Evolutionary conservation across 1,284 basidiomycete species (phyloP).

Genomic region (Lentinus polychrous): DNA sequence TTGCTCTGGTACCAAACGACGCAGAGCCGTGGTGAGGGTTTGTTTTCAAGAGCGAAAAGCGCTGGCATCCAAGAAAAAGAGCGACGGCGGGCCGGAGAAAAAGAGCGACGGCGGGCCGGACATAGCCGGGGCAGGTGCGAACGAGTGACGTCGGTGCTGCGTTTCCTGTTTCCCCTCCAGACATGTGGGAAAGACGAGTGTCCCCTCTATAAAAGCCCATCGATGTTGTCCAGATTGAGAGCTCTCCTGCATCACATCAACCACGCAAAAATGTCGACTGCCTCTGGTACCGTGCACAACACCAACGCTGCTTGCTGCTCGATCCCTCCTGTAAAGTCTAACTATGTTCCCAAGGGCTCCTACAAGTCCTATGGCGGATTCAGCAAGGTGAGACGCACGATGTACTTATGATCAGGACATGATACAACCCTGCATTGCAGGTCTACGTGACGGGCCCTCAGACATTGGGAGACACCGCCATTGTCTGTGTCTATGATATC

Average conservation of each 20-base stretch:
- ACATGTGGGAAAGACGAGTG: background rate
- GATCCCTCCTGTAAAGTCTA: constrained; percentile 45
- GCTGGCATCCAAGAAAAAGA: background rate
- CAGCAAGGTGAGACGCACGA: constrained; percentile 20
- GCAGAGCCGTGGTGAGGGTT: constrained; percentile 34
- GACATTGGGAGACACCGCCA: constrained; percentile 36
- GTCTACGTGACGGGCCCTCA: constrained; percentile 49
- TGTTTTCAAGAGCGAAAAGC: constrained; percentile 15
- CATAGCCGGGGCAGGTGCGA: background rate
- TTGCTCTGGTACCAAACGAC: constrained; percentile 29
- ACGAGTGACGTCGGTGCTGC: background rate
- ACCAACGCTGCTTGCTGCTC: constrained; percentile 55
- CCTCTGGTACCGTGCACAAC: constrained; percentile 39
- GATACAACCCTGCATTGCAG: constrained; percentile 22
- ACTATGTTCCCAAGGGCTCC: constrained; percentile 45
- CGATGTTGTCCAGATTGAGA: constrained; percentile 37
- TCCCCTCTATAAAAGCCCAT: constrained; percentile 3
- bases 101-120: background rate
- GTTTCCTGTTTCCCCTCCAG: no score
- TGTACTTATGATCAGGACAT: background rate
- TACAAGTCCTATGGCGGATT: constrained; percentile 37
- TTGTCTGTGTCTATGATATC: constrained; percentile 59
- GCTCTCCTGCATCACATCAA: constrained; percentile 35
- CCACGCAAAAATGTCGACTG: constrained; percentile 31
- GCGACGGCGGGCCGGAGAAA: background rate